Base-by-base conservation (phyloP, 495 filamentous ascomycete species). In the Terfezia claveryi region DNA sequence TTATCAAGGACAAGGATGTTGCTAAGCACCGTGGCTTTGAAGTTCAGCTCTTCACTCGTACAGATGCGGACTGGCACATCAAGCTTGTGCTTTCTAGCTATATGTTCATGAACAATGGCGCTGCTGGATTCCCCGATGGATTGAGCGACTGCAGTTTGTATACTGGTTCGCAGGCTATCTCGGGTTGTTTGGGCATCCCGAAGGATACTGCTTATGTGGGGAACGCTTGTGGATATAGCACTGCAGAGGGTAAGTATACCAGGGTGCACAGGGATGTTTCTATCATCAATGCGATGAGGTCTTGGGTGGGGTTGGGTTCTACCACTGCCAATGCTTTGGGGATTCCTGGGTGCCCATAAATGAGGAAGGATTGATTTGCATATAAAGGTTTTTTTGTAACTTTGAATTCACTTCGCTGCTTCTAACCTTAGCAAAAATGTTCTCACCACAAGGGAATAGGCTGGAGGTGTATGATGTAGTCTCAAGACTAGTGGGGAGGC, bases 241-340 rank as follows among this genome's bases (percentile, higher is more conserved):
- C 14, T 14, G 3, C 14, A 4, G 41, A 53, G 1, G 65, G 64
- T 2, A 59, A 55, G 54, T 67, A 67, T 54, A 67, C 65, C 6
- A 59, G 65, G 14, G 61, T 63, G 41, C 62, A 64, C 53, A 56
- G 64, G 17, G 65, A 67, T 56, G 14, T 67, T 16, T 10, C 51
- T 14, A 65, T 67, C 14, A 56, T 67, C 2, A 67, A 67, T 61
- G 65, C 62, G 1, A 67, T 67, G 65, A 67, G 65, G 55, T 49
- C 52, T 11, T 67, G 65, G 65, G 56, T 64, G 23, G 65, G 65
- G 2, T 58, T 67, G 55, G 32, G 50, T 4, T 37, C 20, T 41
- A 61, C 58, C 4, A 67, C 59, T 10, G 65, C 57, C 14, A 37
- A 49, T 10, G 57, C 12, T 7, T 50, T 67, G 52, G 65, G 65